Evolutionary conservation across 1,284 basidiomycete species (phyloP).

Genomic region (Ganoderma leucocontextum): DNA sequence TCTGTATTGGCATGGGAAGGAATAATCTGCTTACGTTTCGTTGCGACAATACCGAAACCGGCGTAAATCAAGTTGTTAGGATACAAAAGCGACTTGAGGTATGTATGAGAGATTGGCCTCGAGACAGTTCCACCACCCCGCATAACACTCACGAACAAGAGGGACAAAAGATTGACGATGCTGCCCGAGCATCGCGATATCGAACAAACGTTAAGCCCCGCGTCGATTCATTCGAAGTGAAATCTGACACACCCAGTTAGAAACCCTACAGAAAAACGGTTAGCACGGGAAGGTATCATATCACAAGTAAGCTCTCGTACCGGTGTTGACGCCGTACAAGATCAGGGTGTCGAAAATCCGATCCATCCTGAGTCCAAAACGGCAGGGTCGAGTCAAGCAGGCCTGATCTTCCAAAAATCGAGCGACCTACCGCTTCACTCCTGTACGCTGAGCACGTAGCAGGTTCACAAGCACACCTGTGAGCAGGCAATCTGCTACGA

Average conservation of each 20-base stretch:
- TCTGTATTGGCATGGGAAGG: not conserved
- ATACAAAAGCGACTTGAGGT: constrained; percentile 12
- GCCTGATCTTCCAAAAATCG: no score
- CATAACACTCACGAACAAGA: constrained; percentile 15
- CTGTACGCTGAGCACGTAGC: constrained; percentile 1
- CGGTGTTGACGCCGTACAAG: constrained; percentile 19
- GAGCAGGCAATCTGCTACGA: constrained; percentile 9
- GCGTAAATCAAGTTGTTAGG: constrained; percentile 21
- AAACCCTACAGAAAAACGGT: not conserved
- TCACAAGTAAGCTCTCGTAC: not conserved
- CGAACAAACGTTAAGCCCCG: not conserved
- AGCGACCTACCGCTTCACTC: constrained; percentile 11
- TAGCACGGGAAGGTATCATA: not conserved
- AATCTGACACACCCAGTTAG: constrained; percentile 15
- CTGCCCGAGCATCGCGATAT: not conserved
- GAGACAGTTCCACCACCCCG: not conserved
- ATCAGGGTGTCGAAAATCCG: constrained; percentile 18
- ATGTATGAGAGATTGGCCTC: not conserved
- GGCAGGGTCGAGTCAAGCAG: not conserved
- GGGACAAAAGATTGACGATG: constrained; percentile 9
- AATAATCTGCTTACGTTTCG: constrained; percentile 8
- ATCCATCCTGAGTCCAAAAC: constrained; percentile 12
- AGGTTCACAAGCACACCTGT: constrained; percentile 10
- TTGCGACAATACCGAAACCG: constrained; percentile 16
- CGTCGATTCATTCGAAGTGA: not conserved